Conservation (phyloP, 106 monocot genomes). For the Platanthera zijinensis region DNA sequence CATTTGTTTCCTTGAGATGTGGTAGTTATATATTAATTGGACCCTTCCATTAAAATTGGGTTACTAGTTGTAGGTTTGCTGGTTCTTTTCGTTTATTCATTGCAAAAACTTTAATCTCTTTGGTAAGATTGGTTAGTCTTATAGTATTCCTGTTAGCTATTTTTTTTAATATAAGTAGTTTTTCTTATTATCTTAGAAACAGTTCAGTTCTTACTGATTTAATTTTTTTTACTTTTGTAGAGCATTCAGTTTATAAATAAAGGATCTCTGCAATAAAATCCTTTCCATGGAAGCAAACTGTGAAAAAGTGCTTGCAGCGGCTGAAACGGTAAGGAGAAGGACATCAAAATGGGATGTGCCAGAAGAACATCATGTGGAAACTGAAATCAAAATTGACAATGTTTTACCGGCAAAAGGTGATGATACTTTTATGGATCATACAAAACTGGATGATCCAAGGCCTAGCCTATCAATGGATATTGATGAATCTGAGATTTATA, state of each 20-base stretch:
- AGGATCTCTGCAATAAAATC: not conserved
- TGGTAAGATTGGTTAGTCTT: not conserved
- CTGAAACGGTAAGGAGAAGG: slow-evolving; percentile 30
- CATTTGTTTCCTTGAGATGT: not conserved
- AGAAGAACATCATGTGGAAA: slow-evolving; percentile 16
- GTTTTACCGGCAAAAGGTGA: slow-evolving; percentile 9
- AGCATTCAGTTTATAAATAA: not conserved
- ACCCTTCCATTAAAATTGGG: not conserved
- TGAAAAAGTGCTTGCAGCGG: slow-evolving; percentile 13
- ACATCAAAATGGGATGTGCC: slow-evolving; percentile 39
- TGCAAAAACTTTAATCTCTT: not conserved
- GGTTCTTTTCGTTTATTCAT: not conserved
- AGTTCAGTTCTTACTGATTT: not conserved
- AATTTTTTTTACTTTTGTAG: slow-evolving; percentile 8
- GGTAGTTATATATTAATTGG: not conserved
- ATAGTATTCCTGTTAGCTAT: not conserved
- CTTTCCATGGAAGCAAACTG: not conserved
- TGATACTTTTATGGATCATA: slow-evolving; percentile 6
- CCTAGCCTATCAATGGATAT: not conserved
- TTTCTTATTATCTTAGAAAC: not conserved
- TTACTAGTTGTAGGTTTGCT: not conserved
- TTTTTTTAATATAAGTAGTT: not conserved
- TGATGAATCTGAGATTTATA: slow-evolving; percentile 3
- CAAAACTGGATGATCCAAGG: slow-evolving; percentile 5
- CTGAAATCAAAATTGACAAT: slow-evolving; percentile 3